Evolutionary conservation across 73 alveolate species (phyloP).

Genomic region (Tetrahymena elliotti): DNA sequence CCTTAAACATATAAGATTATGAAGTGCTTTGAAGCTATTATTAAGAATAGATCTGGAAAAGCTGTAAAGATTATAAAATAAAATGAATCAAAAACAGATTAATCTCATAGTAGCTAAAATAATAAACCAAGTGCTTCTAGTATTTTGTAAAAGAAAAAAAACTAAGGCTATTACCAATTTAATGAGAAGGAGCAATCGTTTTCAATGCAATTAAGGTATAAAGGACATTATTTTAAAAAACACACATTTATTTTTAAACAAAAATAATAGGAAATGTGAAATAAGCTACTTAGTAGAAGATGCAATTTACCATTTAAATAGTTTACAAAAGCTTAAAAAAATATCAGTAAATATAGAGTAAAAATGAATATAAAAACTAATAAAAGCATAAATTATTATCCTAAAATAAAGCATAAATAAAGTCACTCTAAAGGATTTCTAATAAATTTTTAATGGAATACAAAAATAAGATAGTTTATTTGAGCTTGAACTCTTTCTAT

Average conservation of each 20-base stretch:
- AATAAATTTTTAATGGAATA: neutral
- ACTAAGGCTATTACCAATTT: neutral
- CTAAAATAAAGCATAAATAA: neutral
- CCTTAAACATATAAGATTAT: neutral
- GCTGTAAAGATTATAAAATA: neutral
- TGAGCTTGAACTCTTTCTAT: neutral
- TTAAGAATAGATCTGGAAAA: neutral
- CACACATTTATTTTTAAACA: neutral
- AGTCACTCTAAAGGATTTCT: neutral
- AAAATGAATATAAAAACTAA: neutral
- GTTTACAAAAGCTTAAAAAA: neutral
- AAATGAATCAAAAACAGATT: neutral
- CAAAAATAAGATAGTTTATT: neutral
- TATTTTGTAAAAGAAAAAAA: neutral
- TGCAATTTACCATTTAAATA: neutral
- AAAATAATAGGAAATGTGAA: neutral
- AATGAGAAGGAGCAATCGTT: neutral
- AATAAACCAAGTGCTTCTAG: neutral
- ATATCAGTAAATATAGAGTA: neutral
- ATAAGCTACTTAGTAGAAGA: neutral
- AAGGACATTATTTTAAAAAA: neutral
- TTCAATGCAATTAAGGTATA: neutral
- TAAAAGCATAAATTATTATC: neutral
- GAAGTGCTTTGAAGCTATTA: neutral
- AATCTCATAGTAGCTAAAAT: neutral